phyloP scores from a whole-genome alignment of 176 grass and related monocot species.

The Ensete glaucum region DNA sequence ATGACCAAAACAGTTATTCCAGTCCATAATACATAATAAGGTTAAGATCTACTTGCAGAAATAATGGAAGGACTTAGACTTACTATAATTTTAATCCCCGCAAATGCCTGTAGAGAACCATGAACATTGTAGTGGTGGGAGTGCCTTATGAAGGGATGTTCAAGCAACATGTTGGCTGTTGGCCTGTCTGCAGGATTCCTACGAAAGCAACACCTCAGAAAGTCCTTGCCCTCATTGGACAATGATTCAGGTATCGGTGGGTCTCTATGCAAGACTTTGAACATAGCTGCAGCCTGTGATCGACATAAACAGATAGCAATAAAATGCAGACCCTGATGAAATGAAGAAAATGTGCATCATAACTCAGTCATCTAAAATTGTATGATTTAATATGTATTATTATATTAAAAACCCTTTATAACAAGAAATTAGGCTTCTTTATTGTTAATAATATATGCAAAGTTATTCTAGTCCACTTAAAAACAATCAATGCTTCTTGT shows the following conservation, averaged over 20 bases:
- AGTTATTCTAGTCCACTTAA: too few relatives aligned
- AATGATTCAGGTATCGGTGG: conserved; percentile 51
- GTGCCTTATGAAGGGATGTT: conserved; percentile 50
- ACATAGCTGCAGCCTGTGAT: conserved; percentile 70
- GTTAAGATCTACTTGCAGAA: neutral
- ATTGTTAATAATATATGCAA: too few relatives aligned
- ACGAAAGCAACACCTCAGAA: conserved; percentile 69
- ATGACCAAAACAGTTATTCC: neutral
- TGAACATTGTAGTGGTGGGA: conserved; percentile 40
- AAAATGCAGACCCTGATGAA: neutral
- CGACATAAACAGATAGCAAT: neutral
- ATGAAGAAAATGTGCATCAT: too few relatives aligned
- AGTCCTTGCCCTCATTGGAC: conserved; percentile 73
- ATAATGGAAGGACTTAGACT: conserved; percentile 2
- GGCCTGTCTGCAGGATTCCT: conserved; percentile 69
- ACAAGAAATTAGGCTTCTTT: too few relatives aligned
- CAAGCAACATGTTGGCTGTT: conserved; percentile 52
- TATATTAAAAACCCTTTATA: too few relatives aligned
- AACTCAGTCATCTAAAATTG: too few relatives aligned
- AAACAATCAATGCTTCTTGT: too few relatives aligned
- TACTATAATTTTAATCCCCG: conserved; percentile 53
- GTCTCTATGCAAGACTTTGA: conserved; percentile 67
- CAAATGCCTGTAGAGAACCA: conserved; percentile 32
- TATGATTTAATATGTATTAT: too few relatives aligned
- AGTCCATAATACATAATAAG: neutral